phyloP scores from a whole-genome alignment of 306 rosid species.

The Echinosophora koreensis region DNA sequence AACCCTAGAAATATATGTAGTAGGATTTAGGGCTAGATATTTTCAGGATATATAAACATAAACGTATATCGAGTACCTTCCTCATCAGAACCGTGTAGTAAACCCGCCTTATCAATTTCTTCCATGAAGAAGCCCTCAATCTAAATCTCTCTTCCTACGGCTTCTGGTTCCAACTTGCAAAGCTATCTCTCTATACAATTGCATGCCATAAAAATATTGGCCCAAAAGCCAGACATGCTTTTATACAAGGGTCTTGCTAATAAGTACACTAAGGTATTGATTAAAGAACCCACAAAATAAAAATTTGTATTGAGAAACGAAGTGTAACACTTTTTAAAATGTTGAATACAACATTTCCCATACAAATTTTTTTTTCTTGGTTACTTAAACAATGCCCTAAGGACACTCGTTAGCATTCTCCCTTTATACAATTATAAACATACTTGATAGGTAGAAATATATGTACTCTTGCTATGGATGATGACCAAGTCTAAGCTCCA shows the following conservation, averaged over 20 bases:
- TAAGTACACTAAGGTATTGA: too few species aligned
- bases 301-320: too few species aligned
- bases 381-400: too few species aligned
- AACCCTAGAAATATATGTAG: constrained; percentile 45
- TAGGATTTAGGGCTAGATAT: constrained; percentile 29
- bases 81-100: constrained; percentile 6
- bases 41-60: constrained; percentile 19
- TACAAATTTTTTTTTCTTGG: too few species aligned
- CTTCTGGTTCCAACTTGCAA: constrained; percentile 36
- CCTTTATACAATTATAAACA: too few species aligned
- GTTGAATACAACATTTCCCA: too few species aligned
- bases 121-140: constrained; percentile 34
- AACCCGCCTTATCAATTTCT: constrained; percentile 16
- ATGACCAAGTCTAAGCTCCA: constrained; percentile 94
- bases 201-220: constrained; percentile 24
- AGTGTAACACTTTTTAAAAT: too few species aligned
- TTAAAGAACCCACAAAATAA: too few species aligned
- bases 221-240: constrained; percentile 34
- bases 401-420: too few species aligned
- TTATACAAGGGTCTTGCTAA: too few species aligned
- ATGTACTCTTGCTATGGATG: constrained; percentile 51
- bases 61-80: constrained; percentile 42
- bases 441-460: background rate
- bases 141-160: constrained; percentile 29
- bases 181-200: constrained; percentile 39